Conservation (phyloP, 176 grass and related monocot genomes). For the Aegilops sharonensis region DNA sequence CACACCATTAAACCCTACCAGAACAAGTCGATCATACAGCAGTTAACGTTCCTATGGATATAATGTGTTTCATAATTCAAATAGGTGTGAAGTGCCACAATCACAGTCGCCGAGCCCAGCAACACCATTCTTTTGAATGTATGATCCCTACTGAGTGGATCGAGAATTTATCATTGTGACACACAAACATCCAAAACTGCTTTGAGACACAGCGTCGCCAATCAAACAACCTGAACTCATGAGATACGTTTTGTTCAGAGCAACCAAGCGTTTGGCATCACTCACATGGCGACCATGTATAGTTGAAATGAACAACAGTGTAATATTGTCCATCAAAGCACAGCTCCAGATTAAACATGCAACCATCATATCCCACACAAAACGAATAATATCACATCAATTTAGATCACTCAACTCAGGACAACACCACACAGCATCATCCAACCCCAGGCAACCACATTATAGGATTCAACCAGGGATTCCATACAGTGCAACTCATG, state of each 20-base stretch:
- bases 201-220: slow-evolving; percentile 13
- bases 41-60: not conserved
- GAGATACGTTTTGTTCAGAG: slow-evolving; percentile 20
- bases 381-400: slow-evolving; percentile 16
- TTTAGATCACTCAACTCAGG: not conserved
- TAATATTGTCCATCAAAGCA: slow-evolving; percentile 17
- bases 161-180: slow-evolving; percentile 1
- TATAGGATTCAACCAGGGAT: slow-evolving; percentile 20
- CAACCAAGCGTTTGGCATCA: slow-evolving; percentile 1
- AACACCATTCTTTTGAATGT: slow-evolving; percentile 11
- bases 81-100: not conserved
- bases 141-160: not conserved
- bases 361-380: slow-evolving; percentile 20
- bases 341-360: slow-evolving; percentile 19
- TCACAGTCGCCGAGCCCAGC: not conserved
- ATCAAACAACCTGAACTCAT: slow-evolving; percentile 30
- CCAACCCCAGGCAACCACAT: slow-evolving; percentile 25
- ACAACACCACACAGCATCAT: slow-evolving; percentile 26
- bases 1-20: slow-evolving; percentile 4
- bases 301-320: slow-evolving; percentile 24
- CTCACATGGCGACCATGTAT: not conserved
- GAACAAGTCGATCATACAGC: slow-evolving; percentile 18
- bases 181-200: slow-evolving; percentile 26
- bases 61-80: slow-evolving; percentile 2
- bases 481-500: slow-evolving; percentile 41